Evolutionary conservation across 1,284 basidiomycete genomes (phyloP).

Genomic region (Boletus albobrunnescens): DNA sequence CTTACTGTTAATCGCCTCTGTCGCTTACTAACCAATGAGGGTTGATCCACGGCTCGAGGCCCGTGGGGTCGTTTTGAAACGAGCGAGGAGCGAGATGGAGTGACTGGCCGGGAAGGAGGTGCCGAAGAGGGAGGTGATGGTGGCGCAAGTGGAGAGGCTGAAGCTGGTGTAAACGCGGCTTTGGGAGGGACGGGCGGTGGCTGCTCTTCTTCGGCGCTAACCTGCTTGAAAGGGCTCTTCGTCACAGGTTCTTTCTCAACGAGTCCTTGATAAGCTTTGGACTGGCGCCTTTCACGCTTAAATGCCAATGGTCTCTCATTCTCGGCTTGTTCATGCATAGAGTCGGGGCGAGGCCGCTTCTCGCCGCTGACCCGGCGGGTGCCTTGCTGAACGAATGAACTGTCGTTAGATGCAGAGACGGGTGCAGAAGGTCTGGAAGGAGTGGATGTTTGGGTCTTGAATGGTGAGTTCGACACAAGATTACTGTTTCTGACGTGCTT

Average conservation of each 20-base stretch:
- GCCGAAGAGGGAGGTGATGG: conserved; percentile 30
- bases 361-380: conserved; percentile 65
- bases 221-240: conserved; percentile 77
- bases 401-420: conserved; percentile 27
- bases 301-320: conserved; percentile 64
- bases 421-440: conserved; percentile 35
- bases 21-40: conserved; percentile 42
- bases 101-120: conserved; percentile 35
- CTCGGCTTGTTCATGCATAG: conserved; percentile 65
- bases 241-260: conserved; percentile 75
- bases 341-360: conserved; percentile 64
- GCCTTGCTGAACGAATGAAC: conserved; percentile 17
- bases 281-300: conserved; percentile 74
- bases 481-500: conserved; percentile 77
- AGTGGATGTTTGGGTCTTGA: conserved; percentile 63
- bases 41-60: conserved; percentile 59
- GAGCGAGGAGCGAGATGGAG: conserved; percentile 68
- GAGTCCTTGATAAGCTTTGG: conserved; percentile 70
- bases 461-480: conserved; percentile 86
- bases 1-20: conserved; percentile 78
- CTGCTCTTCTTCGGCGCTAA: conserved; percentile 20
- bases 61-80: conserved; percentile 81
- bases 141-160: conserved; percentile 14
- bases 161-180: not conserved
- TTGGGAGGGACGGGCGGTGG: conserved; percentile 31